Base-by-base conservation (phyloP, 768 basidiomycete genomes). In the Kwoniella newhampshirensis region DNA sequence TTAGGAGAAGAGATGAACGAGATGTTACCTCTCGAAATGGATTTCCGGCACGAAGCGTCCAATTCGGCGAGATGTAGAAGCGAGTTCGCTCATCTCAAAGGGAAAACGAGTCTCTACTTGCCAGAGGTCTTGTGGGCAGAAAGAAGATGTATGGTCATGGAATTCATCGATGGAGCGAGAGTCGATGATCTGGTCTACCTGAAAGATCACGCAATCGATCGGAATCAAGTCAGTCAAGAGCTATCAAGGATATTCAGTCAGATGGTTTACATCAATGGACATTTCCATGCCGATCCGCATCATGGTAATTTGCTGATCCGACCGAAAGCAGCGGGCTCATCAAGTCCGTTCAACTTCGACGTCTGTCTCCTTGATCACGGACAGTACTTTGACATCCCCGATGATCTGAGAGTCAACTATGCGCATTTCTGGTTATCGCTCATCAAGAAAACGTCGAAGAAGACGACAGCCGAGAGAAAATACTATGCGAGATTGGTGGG, bases 231-330 rank as follows among this genome's bases (percentile, higher is more conserved):
- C 41, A 86, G 91, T 1, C 79, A 94, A 51, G 92, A 98, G 76
- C 81, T 99, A 20, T 85, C 87, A 2, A 79, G 87, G 62, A 94
- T 99, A 68, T 97, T 97, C 72, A 87, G 84, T 47, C 86, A 85
- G 70, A 97, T 98, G 96, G 90, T 98, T 11, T 94, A 97, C 70
- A 74, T 96, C 40, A 89, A 94, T 73, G 93, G 93, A 17, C 91
- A 71, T 51, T 75, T 77, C 54, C 77, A 78, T 59, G 75, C 90
- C 84, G 92, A 94, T 71, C 90, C 91, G 28, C 93, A 94, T 75
- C 68, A 72, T 58, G 93, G 93, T 4, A 98, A 98, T 75, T 80
- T 99, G 23, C 80, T 98, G 26, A 96, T 99, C 43, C 85, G 96
- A 53, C 85, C 87, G 1, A 83, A 87, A 5, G 81, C 82, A 6